A percentile compares a stretch with the other conserved stretches of the same genome.
Conservation (phyloP, 768 basidiomycete genomes). For the Trametes meyenii region DNA sequence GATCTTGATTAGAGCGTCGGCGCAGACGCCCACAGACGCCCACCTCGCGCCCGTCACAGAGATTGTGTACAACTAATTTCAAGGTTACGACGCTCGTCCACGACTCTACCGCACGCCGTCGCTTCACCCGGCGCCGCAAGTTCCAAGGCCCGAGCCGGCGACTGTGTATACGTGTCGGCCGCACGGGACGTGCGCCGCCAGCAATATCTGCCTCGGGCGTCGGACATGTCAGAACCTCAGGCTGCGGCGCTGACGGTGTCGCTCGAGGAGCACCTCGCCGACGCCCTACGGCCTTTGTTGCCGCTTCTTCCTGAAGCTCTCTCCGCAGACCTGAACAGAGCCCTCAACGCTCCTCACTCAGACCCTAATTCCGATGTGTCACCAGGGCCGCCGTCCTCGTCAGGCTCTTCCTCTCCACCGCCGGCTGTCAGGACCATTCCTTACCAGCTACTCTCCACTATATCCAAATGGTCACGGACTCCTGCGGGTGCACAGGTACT, state of each 20-base stretch:
- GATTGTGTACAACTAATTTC: too few relatives aligned
- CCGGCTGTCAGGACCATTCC: conserved; percentile 55
- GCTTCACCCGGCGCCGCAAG: not conserved
- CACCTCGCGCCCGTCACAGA: not conserved
- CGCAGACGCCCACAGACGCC: not conserved
- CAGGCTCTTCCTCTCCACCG: not conserved
- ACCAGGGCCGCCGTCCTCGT: not conserved
- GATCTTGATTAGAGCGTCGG: not conserved
- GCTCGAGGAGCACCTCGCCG: conserved; percentile 63
- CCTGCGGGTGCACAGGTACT: conserved; percentile 44
- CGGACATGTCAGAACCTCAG: not conserved
- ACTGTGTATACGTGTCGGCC: not conserved
- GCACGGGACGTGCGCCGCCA: not conserved
- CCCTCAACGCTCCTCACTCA: conserved; percentile 35
- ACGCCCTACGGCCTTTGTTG: conserved; percentile 48
- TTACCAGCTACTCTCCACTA: conserved; percentile 56
- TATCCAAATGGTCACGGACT: conserved; percentile 74
- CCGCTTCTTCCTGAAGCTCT: conserved; percentile 50
- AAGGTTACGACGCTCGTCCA: too few relatives aligned
- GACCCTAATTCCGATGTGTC: not conserved
- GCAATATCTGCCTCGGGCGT: not conserved
- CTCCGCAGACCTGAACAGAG: conserved; percentile 43
- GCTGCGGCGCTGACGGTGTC: conserved; percentile 56
- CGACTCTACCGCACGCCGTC: too few relatives aligned
- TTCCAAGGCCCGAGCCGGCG: too few relatives aligned